Conservation (phyloP, 2,329 filamentous ascomycete species). For the Neodidymelliopsis sp. region DNA sequence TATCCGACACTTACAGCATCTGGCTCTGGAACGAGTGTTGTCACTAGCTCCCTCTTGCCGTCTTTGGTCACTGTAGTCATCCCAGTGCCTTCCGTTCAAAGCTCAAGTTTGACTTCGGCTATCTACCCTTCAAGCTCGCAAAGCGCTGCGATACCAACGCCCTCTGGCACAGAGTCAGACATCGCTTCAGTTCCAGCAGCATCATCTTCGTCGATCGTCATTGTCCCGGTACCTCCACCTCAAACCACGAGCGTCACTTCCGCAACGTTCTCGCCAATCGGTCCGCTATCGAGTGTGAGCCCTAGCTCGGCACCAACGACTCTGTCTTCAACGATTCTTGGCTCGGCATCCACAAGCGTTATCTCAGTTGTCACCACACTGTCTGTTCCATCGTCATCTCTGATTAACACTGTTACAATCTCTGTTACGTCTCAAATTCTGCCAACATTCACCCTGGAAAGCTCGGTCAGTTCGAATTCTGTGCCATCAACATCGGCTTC, state of each 20-base stretch:
- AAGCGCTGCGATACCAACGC: background rate
- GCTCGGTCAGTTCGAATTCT: background rate
- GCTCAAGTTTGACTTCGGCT: background rate
- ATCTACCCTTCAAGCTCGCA: background rate
- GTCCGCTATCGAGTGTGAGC: background rate
- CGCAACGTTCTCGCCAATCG: background rate
- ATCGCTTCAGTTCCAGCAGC: background rate
- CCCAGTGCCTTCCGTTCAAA: background rate
- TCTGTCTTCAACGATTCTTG: background rate
- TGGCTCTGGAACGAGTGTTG: background rate
- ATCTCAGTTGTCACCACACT: background rate
- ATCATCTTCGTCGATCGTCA: background rate
- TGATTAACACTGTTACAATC: background rate
- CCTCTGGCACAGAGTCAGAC: background rate
- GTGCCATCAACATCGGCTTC: background rate
- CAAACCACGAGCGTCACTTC: background rate
- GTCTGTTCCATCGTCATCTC: background rate
- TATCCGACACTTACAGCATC: background rate
- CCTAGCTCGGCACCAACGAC: background rate
- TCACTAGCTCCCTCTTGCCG: background rate
- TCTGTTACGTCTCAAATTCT: background rate
- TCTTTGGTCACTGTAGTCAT: background rate
- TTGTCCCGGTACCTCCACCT: background rate
- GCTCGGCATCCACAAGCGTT: background rate
- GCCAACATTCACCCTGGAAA: constrained; percentile 10